A percentile compares a stretch with the other conserved stretches of the same genome.
Evolutionary conservation across 495 filamentous ascomycete species (phyloP).

Genomic region (Talaromyces nanjingensis): DNA sequence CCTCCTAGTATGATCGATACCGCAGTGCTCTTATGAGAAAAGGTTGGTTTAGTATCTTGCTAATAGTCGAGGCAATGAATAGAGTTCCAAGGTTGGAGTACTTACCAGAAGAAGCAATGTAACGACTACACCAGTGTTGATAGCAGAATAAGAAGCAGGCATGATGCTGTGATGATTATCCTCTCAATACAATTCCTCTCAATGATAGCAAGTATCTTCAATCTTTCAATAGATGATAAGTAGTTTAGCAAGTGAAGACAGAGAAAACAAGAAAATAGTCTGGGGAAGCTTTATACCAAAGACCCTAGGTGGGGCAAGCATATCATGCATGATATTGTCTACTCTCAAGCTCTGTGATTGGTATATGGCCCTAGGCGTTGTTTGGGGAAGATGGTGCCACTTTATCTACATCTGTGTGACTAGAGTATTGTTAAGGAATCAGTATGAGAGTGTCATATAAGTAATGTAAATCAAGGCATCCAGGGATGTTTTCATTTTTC

Average conservation of each 20-base stretch:
- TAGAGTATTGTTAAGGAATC: not conserved
- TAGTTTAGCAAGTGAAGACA: not conserved
- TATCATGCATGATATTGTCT: not conserved
- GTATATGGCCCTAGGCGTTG: not conserved
- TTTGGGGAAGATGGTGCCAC: not conserved
- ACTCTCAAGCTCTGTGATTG: not conserved
- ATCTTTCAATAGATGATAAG: not conserved
- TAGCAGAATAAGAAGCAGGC: not conserved
- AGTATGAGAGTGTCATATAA: not conserved
- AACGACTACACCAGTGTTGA: not conserved
- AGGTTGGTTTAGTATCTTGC: not conserved
- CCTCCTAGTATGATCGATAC: slow-evolving; percentile 6
- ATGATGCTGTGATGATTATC: not conserved
- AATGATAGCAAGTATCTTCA: not conserved
- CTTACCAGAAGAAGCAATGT: slow-evolving; percentile 8
- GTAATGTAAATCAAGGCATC: not conserved
- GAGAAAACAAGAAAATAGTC: not conserved
- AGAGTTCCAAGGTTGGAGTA: not conserved
- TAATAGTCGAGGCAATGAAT: not conserved
- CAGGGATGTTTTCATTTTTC: not conserved
- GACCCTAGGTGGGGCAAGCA: slow-evolving; percentile 4
- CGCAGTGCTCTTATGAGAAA: not conserved
- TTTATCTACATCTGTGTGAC: not conserved
- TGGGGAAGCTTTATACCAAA: not conserved
- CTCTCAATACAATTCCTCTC: not conserved